Conservation (phyloP, 2,329 filamentous ascomycete genomes). For the Herpotrichia juniperi region DNA sequence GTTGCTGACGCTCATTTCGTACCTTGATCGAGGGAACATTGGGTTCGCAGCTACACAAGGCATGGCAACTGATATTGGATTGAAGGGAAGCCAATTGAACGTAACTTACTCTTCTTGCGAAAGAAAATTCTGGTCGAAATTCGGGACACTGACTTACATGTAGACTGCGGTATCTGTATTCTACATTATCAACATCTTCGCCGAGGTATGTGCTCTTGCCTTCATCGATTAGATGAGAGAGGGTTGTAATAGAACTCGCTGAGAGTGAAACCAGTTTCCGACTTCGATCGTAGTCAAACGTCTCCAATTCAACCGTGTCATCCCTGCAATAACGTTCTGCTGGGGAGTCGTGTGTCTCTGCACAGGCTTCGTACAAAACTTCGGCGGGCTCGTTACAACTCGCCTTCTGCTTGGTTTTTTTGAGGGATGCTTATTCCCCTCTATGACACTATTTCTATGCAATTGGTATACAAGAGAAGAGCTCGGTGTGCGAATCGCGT, state of each 20-base stretch:
- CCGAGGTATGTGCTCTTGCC: conserved; percentile 25
- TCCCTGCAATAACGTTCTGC: conserved; percentile 32
- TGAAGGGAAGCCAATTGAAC: conserved; percentile 34
- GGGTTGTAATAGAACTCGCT: neutral
- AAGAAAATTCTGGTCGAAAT: neutral
- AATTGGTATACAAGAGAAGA: conserved; percentile 42
- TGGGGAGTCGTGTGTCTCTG: conserved; percentile 34
- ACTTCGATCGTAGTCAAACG: conserved; percentile 40
- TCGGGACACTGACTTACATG: neutral
- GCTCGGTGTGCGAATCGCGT: conserved; percentile 33
- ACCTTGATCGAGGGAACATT: conserved; percentile 44
- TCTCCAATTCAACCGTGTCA: conserved; percentile 41
- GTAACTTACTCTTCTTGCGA: conserved; percentile 15
- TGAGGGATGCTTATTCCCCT: conserved; percentile 39
- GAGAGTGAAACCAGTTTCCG: conserved; percentile 39
- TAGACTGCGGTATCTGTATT: conserved; percentile 43
- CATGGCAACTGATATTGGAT: conserved; percentile 35
- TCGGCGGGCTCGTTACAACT: conserved; percentile 24
- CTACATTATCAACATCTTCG: conserved; percentile 44
- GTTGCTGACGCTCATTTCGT: conserved; percentile 42
- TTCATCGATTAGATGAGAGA: no score
- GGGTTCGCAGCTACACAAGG: conserved; percentile 43
- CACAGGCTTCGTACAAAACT: conserved; percentile 30
- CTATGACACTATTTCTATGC: conserved; percentile 37
- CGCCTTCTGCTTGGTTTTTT: conserved; percentile 36